These are phyloP conservation scores for Nothomitra cinnamomea DNA, from an alignment of 2,329 filamentous ascomycete species.

Conservation along the genomic window DNA sequence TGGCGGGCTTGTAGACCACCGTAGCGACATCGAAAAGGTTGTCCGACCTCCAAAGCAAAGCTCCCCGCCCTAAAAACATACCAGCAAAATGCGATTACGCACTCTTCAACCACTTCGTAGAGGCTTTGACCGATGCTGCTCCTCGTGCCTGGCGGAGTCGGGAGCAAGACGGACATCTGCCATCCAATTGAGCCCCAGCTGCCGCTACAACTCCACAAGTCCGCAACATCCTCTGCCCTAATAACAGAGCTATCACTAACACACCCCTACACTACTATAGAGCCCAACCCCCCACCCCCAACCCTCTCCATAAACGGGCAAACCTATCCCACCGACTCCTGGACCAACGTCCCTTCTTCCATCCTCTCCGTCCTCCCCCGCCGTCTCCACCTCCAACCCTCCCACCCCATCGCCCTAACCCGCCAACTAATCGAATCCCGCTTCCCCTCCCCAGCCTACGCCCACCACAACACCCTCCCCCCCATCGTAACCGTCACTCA, in stretches of 20 bases:
- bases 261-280: neutral
- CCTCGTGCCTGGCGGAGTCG: neutral
- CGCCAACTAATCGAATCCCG: constrained; percentile 81
- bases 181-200: neutral
- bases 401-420: constrained; percentile 84
- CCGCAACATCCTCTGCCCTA: neutral
- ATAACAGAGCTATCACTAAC: neutral
- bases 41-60: too few species aligned
- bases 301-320: constrained; percentile 43
- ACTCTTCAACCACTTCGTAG: neutral
- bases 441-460: constrained; percentile 58
- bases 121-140: neutral
- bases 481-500: constrained; percentile 72
- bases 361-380: constrained; percentile 61
- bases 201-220: constrained; percentile 1
- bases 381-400: constrained; percentile 71
- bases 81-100: neutral
- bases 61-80: neutral
- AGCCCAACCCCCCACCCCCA: neutral
- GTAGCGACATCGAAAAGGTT: too few species aligned
- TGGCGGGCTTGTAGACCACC: too few species aligned
- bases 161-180: neutral
- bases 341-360: constrained; percentile 68
- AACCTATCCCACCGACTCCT: constrained; percentile 52
- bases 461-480: constrained; percentile 59